These are phyloP conservation scores for Porodaedalea pini DNA, from an alignment of 1,284 basidiomycete species.

Conservation along the genomic window DNA sequence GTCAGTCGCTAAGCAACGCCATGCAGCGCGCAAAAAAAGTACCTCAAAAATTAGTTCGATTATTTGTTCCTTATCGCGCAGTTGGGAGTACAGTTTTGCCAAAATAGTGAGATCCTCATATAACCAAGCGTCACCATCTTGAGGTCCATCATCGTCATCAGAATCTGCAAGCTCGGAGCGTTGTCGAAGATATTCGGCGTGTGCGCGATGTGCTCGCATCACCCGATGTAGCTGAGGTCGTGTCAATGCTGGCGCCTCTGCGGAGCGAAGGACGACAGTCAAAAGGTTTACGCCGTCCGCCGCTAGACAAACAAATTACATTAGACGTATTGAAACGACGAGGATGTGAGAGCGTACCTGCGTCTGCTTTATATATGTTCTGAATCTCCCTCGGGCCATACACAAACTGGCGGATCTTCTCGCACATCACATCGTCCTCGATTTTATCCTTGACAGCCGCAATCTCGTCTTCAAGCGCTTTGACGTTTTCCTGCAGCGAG, in stretches of 20 bases:
- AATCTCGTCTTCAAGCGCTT: slow-evolving; percentile 80
- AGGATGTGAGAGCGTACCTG: slow-evolving; percentile 42
- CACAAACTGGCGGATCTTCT: slow-evolving; percentile 85
- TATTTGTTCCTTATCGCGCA: slow-evolving; percentile 90
- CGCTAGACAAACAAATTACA: slow-evolving; percentile 34
- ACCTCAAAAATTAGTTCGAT: slow-evolving; percentile 95
- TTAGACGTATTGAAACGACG: not conserved
- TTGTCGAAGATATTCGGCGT: slow-evolving; percentile 66
- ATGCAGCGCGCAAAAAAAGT: slow-evolving; percentile 24
- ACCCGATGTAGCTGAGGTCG: slow-evolving; percentile 78
- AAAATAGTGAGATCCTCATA: slow-evolving; percentile 87
- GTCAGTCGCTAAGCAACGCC: not conserved
- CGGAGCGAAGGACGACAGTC: slow-evolving; percentile 78
- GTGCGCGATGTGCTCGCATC: slow-evolving; percentile 71
- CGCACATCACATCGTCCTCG: slow-evolving; percentile 82
- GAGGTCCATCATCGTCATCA: slow-evolving; percentile 89
- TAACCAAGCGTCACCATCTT: slow-evolving; percentile 91
- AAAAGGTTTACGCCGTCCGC: slow-evolving; percentile 78
- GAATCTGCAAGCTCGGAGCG: slow-evolving; percentile 70
- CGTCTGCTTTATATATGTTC: slow-evolving; percentile 74
- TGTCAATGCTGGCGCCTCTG: slow-evolving; percentile 71
- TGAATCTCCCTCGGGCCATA: slow-evolving; percentile 88
- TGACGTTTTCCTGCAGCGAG: slow-evolving; percentile 86
- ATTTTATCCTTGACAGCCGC: slow-evolving; percentile 84
- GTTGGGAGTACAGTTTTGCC: slow-evolving; percentile 70